Evolutionary conservation across 176 grass and related monocot genomes (phyloP), one percentile per base, ranked within the genome.

Genomic region (Ananas comosus): DNA sequence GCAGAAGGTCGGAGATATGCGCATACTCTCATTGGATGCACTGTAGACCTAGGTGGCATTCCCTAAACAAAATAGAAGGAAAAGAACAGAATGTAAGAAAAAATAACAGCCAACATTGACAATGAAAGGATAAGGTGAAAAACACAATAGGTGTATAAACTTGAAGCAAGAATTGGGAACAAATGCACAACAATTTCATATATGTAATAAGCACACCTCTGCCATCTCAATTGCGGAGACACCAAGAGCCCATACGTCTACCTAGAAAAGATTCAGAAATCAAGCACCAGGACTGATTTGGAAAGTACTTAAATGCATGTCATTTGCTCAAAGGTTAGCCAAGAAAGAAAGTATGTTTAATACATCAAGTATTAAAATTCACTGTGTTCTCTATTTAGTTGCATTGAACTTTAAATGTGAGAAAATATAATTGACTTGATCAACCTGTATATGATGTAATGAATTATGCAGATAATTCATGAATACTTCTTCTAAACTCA

Each of bases 221-320:
- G 87, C 94, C 94, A 99, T 99, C 76, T 99, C 94, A 80, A 99
- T 99, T 71, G 94, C 94, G 53, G 94, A 90, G 64, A 99, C 89
- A 84, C 94, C 94, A 78, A 99, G 87, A 75, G 94, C 94, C 94
- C 94, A 99, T 70, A 99, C 94, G 83, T 99, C 94, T 64, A 99
- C 94, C 94, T 99, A 75, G 65, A 67, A 68, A 82, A 47, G 24
- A 23, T 52, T 52, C 13, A 11, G 13, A 53, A 12, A 52, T 52
- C 50, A 70, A 52, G 17, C 48, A 53, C 0, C 28, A 61, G 21
- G 56, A 61, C 1, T 22, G n/a, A 10, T n/a, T 61, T n/a, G 21
- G 56, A 14, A 19, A 61, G 56, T 61, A 19, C 10, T 18, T 61
- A 61, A 61, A 22, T 61, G n/a, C 56, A 61, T 9, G n/a, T 18